These are phyloP conservation scores for Nyssa sinensis DNA, from an alignment of 148 eudicot genomes.

Conservation along the genomic window DNA sequence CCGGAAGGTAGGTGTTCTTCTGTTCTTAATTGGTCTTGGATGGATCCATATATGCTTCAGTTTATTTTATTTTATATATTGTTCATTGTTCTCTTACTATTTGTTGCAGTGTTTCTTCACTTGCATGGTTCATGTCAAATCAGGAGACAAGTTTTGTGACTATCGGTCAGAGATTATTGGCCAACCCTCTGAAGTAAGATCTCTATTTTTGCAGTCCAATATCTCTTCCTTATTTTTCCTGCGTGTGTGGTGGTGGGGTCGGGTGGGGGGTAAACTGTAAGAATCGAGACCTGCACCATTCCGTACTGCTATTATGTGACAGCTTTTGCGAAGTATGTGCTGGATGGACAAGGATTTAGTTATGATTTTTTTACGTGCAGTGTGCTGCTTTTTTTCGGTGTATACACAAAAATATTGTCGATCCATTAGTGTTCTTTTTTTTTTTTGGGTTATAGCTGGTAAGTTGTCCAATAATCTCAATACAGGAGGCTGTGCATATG, in stretches of 20 bases:
- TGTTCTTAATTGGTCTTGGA: background rate
- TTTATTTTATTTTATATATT: background rate
- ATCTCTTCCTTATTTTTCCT: background rate
- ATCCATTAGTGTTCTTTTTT: background rate
- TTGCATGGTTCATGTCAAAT: conserved; percentile 99
- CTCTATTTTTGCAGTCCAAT: background rate
- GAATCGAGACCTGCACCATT: background rate
- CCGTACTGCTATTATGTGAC: background rate
- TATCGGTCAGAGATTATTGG: conserved; percentile 93
- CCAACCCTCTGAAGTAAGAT: conserved; percentile 88
- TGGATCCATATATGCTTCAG: background rate
- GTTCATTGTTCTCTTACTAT: conserved; percentile 15
- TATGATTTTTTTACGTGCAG: background rate
- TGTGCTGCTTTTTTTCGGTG: background rate
- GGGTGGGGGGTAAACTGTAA: background rate
- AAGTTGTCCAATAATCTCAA: no score
- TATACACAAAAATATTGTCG: background rate
- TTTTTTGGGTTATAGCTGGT: no score
- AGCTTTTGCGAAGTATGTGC: background rate
- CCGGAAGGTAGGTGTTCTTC: conserved; percentile 74
- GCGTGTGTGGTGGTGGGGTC: no score
- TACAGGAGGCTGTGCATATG: no score
- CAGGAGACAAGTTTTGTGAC: conserved; percentile 99
- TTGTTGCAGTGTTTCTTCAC: conserved; percentile 99
- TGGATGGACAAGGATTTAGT: background rate